phyloP scores from a whole-genome alignment of 2,329 filamentous ascomycete genomes.

The Pyricularia pennisetigena region DNA sequence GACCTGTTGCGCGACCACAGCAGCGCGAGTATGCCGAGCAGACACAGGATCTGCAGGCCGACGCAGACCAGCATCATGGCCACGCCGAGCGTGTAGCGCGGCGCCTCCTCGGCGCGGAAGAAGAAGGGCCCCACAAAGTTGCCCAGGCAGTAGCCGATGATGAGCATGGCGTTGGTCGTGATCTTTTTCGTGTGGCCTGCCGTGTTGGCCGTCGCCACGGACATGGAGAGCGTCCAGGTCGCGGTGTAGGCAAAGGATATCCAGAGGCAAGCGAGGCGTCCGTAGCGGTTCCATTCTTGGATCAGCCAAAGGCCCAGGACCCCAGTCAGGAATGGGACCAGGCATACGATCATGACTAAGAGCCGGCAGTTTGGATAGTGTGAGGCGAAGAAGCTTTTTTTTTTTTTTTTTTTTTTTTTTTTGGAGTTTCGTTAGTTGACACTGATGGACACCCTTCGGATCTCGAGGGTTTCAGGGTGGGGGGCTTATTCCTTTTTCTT shows the following conservation, averaged over 20 bases:
- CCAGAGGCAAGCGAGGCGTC: constrained; percentile 17
- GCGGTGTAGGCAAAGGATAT: constrained; percentile 14
- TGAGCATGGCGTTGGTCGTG: constrained; percentile 7
- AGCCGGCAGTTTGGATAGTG: constrained; percentile 8
- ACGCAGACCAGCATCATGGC: constrained; percentile 14
- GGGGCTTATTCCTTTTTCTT: background rate
- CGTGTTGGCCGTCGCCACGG: constrained; percentile 10
- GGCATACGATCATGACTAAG: constrained; percentile 10
- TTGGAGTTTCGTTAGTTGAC: background rate
- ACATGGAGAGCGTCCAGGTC: constrained; percentile 19
- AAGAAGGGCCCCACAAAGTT: constrained; percentile 62
- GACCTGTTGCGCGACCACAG: background rate
- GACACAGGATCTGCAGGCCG: background rate
- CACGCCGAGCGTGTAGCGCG: constrained; percentile 21
- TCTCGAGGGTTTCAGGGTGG: background rate
- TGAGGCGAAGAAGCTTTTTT: background rate
- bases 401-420: background rate
- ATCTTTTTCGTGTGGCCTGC: constrained; percentile 10
- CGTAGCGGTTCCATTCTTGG: constrained; percentile 9
- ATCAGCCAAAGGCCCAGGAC: constrained; percentile 10
- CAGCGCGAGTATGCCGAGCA: background rate
- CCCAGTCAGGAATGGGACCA: constrained; percentile 10
- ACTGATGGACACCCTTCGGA: background rate
- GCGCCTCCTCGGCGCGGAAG: constrained; percentile 60
- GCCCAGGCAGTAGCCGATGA: constrained; percentile 14